Base-by-base conservation (phyloP, 345 rosid species). In the Arabis hirsuta region DNA sequence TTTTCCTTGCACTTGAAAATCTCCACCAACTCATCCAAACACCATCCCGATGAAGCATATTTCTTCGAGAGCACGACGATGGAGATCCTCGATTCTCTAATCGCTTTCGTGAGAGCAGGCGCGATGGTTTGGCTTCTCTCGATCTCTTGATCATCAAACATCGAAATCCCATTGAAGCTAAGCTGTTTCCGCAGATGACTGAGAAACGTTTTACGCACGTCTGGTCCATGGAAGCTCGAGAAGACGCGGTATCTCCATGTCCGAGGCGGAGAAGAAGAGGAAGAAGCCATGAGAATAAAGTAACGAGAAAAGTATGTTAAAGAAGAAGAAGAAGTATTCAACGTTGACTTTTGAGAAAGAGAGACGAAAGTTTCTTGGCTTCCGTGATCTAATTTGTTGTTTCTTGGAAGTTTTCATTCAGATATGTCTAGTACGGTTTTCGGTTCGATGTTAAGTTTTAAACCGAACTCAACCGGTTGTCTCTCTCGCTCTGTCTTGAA, bases 1-100 rank as follows among this genome's bases (percentile, higher is more conserved):
- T 36, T 3, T 36, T 36, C 41, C 41, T 36, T 36, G 41, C 41
- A 36, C 10, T 36, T 36, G 41, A 36, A 36, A 36, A 36, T 36
- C 10, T 36, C 41, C 41, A 36, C 10, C 41, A 36, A 9, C 10
- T 73, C 77, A 20, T 55, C 65, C 52, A 73, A 47, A 27, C 78
- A 73, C 71, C 77, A 73, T 0, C 54, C 34, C 4, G 72, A 73
- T 8, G 77, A 64, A n/a, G 58, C 77, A 16, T 64, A 73, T 12
- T 65, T n/a, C 14, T 47, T 14, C 2, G 77, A 65, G n/a, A 73
- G 53, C 14, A 73, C 46, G 19, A 73, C 39, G 3, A 73, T 38
- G 0, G 54, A 47, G 22, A 48, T n/a, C 22, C 16, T 59, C 1
- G 74, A 13, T 44, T 44, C 48, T 4, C 62, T 55, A 4, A 73